Percentiles rank a stretch among this genome's conserved stretches.
These are phyloP conservation scores for Clonostachys solani DNA, from an alignment of 2,329 filamentous ascomycete species.

Conservation along the genomic window DNA sequence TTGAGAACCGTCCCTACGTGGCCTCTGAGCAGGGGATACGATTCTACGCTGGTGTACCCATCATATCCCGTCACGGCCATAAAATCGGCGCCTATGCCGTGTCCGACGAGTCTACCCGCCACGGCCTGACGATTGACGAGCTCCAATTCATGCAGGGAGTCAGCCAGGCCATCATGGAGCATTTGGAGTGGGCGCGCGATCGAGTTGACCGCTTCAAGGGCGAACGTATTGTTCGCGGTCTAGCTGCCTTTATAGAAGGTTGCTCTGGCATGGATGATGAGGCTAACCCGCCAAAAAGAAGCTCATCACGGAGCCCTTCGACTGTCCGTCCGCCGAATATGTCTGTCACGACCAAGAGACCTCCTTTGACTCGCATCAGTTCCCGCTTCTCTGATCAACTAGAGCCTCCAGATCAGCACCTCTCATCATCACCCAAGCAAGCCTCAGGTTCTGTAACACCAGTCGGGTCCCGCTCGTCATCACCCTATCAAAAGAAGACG, in stretches of 20 bases:
- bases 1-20: conserved; percentile 23
- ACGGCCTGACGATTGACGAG: conserved; percentile 41
- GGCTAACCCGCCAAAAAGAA: not conserved
- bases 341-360: not conserved
- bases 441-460: too few species aligned
- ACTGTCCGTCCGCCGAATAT: not conserved
- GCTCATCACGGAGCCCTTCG: not conserved
- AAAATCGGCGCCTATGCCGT: conserved; percentile 59
- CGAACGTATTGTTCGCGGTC: conserved; percentile 48
- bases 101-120: conserved; percentile 50
- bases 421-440: not conserved
- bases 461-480: not conserved
- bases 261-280: not conserved
- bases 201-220: conserved; percentile 46
- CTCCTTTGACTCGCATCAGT: not conserved
- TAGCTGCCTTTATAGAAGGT: conserved; percentile 50
- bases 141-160: conserved; percentile 52
- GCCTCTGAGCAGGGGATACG: conserved; percentile 20
- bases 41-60: conserved; percentile 47
- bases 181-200: conserved; percentile 52
- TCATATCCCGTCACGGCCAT: conserved; percentile 47
- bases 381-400: not conserved
- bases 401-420: conserved; percentile 1
- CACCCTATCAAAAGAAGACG: not conserved
- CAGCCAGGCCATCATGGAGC: conserved; percentile 51